phyloP scores from a whole-genome alignment of 225 moss, liverwort and hornwort species.

The Straminergon stramineum region DNA sequence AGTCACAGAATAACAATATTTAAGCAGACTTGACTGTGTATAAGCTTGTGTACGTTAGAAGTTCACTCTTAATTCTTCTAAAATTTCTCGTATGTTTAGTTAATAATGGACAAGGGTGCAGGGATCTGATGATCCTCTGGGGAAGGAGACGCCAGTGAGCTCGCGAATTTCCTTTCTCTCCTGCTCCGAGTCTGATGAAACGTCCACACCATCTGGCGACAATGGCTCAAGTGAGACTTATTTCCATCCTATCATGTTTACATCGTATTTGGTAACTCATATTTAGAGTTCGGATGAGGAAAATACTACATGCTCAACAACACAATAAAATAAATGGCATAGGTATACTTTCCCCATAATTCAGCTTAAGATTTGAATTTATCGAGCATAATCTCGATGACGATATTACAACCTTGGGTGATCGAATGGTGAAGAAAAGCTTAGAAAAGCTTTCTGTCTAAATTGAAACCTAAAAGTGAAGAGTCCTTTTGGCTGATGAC shows the following conservation, averaged over 20 bases:
- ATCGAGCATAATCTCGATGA: too few species aligned
- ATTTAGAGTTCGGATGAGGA: too few species aligned
- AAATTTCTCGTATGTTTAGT: neutral
- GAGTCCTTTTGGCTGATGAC: too few species aligned
- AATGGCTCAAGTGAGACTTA: constrained; percentile 17
- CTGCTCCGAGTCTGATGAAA: constrained; percentile 8
- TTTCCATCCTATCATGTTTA: neutral
- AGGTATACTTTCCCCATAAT: neutral
- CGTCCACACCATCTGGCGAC: neutral
- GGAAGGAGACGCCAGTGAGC: constrained; percentile 4
- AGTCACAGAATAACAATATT: neutral
- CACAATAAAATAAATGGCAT: neutral
- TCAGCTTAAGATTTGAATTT: neutral
- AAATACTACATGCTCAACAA: neutral
- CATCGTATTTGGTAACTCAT: too few species aligned
- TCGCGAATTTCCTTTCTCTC: constrained; percentile 7
- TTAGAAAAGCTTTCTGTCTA: neutral
- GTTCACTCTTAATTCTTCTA: neutral
- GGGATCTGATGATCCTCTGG: neutral
- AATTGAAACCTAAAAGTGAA: neutral
- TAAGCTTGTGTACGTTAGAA: too few species aligned
- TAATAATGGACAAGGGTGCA: neutral
- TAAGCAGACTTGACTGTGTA: neutral
- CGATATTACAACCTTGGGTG: neutral
- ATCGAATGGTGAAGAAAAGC: neutral